A percentile compares a stretch with the other conserved stretches of the same genome.
Evolutionary conservation across 148 eudicot species (phyloP).

Genomic region (Amaranthus palmeri): DNA sequence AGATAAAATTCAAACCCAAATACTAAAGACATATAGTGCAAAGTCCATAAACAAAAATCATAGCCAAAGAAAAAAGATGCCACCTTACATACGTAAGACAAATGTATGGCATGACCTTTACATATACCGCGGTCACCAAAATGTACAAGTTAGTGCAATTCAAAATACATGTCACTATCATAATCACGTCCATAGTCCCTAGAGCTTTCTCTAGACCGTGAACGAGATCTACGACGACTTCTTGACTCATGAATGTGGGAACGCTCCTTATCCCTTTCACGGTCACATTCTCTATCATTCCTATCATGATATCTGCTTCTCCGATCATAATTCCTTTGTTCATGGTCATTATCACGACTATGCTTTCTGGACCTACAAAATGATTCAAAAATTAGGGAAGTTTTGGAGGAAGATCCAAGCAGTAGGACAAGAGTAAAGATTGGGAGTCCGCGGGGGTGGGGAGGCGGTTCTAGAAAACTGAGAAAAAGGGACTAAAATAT

Average conservation of each 20-base stretch:
- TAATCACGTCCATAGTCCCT: conserved; percentile 57
- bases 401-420: not conserved
- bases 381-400: not conserved
- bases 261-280: conserved; percentile 67
- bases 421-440: not conserved
- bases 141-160: not conserved
- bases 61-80: not conserved
- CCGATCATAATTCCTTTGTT: conserved; percentile 58
- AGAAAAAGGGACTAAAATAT: not conserved
- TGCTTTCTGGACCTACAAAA: conserved; percentile 70
- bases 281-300: conserved; percentile 53
- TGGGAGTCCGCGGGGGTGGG: too few species aligned
- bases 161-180: conserved; percentile 67
- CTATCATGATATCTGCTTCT: conserved; percentile 75
- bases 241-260: conserved; percentile 71
- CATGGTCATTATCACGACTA: conserved; percentile 59
- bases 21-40: not conserved
- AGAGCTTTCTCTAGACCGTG: conserved; percentile 71
- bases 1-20: not conserved
- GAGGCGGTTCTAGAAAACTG: too few species aligned
- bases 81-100: not conserved
- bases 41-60: not conserved
- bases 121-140: not conserved
- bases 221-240: conserved; percentile 78
- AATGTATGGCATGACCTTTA: not conserved